phyloP scores from a whole-genome alignment of 1,284 basidiomycete genomes.

The Ceratobasidium theobromae region DNA sequence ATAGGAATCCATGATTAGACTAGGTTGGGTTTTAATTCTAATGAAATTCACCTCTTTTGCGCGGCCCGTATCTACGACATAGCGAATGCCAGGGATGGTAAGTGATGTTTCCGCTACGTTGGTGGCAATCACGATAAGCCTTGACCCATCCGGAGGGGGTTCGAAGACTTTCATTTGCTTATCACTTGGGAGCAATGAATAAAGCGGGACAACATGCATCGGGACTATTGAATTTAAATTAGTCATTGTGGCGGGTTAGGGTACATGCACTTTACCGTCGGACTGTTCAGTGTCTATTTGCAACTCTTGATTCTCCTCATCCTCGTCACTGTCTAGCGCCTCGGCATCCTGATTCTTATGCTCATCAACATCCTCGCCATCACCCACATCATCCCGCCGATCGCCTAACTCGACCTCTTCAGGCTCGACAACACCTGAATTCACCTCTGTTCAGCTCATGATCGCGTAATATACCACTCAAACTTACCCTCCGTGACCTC shows the following conservation, averaged over 20 bases:
- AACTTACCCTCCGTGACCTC: slow-evolving; percentile 13
- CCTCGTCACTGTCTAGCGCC: slow-evolving; percentile 47
- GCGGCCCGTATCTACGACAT: slow-evolving; percentile 76
- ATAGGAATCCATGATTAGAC: neutral
- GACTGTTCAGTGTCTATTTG: slow-evolving; percentile 60
- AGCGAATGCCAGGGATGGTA: slow-evolving; percentile 75
- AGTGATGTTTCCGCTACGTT: slow-evolving; percentile 81
- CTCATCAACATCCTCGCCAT: slow-evolving; percentile 35
- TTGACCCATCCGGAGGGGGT: slow-evolving; percentile 60
- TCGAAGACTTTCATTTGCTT: slow-evolving; percentile 76
- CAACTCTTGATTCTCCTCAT: slow-evolving; percentile 50
- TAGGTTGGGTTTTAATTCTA: neutral
- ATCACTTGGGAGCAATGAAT: slow-evolving; percentile 70
- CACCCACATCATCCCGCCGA: slow-evolving; percentile 39
- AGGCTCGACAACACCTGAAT: slow-evolving; percentile 63
- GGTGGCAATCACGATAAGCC: slow-evolving; percentile 72
- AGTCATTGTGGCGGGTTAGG: neutral
- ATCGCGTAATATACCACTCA: neutral
- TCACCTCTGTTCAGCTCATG: neutral
- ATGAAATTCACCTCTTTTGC: slow-evolving; percentile 70
- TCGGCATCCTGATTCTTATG: slow-evolving; percentile 47
- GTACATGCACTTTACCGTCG: slow-evolving; percentile 52
- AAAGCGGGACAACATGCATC: slow-evolving; percentile 72
- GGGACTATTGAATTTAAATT: slow-evolving; percentile 48
- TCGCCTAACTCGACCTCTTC: slow-evolving; percentile 80